Conservation (phyloP, 306 rosid species). For the Prunus campanulata region DNA sequence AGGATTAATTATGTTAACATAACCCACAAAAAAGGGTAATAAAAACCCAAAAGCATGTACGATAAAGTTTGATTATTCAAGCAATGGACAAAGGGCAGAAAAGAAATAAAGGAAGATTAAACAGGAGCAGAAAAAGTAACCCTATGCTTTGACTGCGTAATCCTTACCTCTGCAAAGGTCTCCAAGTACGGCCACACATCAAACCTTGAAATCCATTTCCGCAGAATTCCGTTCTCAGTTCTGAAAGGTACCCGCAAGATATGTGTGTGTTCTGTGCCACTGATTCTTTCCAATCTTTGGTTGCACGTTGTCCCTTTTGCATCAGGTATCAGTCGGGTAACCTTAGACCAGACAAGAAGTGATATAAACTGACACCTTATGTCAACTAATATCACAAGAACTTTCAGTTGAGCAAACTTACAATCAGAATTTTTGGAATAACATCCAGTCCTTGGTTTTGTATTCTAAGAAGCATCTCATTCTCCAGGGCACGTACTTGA, state of each 20-base stretch:
- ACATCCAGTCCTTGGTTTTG: slow-evolving; percentile 72
- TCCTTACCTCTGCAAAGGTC: slow-evolving; percentile 6
- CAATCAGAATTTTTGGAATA: slow-evolving; percentile 82
- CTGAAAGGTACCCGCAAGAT: slow-evolving; percentile 93
- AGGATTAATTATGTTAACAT: not conserved
- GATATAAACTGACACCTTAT: not conserved
- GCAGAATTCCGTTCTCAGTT: slow-evolving; percentile 68
- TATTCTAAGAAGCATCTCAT: slow-evolving; percentile 82
- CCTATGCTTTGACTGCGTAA: not conserved
- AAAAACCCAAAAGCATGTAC: not conserved
- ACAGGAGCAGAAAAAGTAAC: not conserved
- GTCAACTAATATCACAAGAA: slow-evolving; percentile 10
- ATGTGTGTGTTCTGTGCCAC: slow-evolving; percentile 75
- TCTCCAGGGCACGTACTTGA: slow-evolving; percentile 97
- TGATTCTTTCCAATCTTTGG: slow-evolving; percentile 83
- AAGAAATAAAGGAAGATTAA: not conserved
- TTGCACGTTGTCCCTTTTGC: slow-evolving; percentile 93
- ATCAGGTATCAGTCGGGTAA: slow-evolving; percentile 89
- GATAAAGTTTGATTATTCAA: not conserved
- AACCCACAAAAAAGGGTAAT: not conserved
- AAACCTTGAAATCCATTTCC: slow-evolving; percentile 96
- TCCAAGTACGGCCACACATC: slow-evolving; percentile 46
- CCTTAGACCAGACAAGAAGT: slow-evolving; percentile 30
- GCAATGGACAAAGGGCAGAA: not conserved
- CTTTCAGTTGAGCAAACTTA: slow-evolving; percentile 31